Evolutionary conservation across 2,329 filamentous ascomycete species (phyloP), one percentile per base, ranked within the genome.

Genomic region (Tolypocladium amazonense): DNA sequence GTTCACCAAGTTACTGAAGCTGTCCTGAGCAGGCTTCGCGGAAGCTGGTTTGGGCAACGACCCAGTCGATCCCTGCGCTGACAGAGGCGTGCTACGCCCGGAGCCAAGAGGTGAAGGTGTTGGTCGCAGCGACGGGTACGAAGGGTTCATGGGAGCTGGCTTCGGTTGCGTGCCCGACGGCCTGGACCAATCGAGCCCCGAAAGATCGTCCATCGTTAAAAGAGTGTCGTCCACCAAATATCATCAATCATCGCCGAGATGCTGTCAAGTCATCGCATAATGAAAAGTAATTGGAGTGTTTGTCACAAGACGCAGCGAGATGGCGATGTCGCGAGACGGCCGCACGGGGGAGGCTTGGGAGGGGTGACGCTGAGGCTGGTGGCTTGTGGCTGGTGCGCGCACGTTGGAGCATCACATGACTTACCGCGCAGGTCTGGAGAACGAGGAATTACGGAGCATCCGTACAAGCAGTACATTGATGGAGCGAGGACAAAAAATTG

Each of bases 1-100:
- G 65, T 81, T 85, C 62, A 92, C 79, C 57, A 94, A 77, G 67
- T 86, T 88, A 68, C 89, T 89, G 75, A 94, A 94, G 76, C 88
- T 91, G 70, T 94, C 90, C 55, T 81, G 75, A 7, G 82, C 73
- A 41, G 85, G 68, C 65, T 82, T 88, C 4, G 74, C 61, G 2
- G 76, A 65, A 15, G 79, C 74, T 4, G 69, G 73, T 63, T 77
- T 85, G 71, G 71, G 73, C 61, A 64, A 74, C 58, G 74, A 69
- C 41, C 61, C 64, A 5, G 78, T 77, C 20, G 79, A 79, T 7
- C 69, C 75, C 58, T 82, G 80, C 11, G 75, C 66, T 6, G 82
- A 81, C 47, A 85, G 67, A 23, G 84, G 83, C 18, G 81, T 86
- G 68, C 77, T 84, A 63, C 77, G 77, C 43, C 80, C 81, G 9